phyloP scores from a whole-genome alignment of 768 basidiomycete species.

The Pleurotus cornucopiae region DNA sequence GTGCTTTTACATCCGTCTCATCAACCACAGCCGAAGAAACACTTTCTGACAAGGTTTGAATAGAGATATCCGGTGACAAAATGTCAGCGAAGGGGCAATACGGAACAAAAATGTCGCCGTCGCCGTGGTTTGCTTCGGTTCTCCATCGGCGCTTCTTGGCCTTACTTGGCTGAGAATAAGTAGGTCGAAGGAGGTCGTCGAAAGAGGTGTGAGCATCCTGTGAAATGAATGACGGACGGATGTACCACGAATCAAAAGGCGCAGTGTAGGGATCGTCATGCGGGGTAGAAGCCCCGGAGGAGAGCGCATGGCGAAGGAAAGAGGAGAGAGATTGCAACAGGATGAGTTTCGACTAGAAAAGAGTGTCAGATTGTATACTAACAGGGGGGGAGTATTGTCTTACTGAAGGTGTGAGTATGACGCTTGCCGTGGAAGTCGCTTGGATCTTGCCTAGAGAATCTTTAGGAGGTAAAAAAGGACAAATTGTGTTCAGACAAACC shows the following conservation, averaged over 20 bases:
- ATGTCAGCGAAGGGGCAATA: neutral
- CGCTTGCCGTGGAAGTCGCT: slow-evolving; percentile 60
- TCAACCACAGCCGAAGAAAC: neutral
- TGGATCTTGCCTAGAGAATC: slow-evolving; percentile 29
- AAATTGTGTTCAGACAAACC: slow-evolving; percentile 29
- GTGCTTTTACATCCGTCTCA: too few relatives aligned
- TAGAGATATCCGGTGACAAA: neutral
- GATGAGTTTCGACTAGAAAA: slow-evolving; percentile 68
- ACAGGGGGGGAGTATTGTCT: slow-evolving; percentile 15
- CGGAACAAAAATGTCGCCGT: slow-evolving; percentile 8
- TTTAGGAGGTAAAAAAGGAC: neutral
- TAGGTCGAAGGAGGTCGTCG: slow-evolving; percentile 37
- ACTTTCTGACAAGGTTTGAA: neutral
- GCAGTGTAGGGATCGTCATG: slow-evolving; percentile 15
- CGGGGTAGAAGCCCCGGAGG: slow-evolving; percentile 10
- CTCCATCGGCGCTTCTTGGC: slow-evolving; percentile 24
- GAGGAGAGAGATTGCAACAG: slow-evolving; percentile 66
- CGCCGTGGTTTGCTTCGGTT: slow-evolving; percentile 30
- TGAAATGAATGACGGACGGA: slow-evolving; percentile 55
- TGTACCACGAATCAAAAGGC: slow-evolving; percentile 55
- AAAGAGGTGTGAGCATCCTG: slow-evolving; percentile 50
- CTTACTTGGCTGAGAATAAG: slow-evolving; percentile 2
- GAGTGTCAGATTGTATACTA: slow-evolving; percentile 4
- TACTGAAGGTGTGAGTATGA: slow-evolving; percentile 63
- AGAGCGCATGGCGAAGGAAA: slow-evolving; percentile 55